Evolutionary conservation across 2,329 filamentous ascomycete genomes (phyloP), one percentile per base, ranked within the genome.

Genomic region (Beauveria scarabaeidicola): DNA sequence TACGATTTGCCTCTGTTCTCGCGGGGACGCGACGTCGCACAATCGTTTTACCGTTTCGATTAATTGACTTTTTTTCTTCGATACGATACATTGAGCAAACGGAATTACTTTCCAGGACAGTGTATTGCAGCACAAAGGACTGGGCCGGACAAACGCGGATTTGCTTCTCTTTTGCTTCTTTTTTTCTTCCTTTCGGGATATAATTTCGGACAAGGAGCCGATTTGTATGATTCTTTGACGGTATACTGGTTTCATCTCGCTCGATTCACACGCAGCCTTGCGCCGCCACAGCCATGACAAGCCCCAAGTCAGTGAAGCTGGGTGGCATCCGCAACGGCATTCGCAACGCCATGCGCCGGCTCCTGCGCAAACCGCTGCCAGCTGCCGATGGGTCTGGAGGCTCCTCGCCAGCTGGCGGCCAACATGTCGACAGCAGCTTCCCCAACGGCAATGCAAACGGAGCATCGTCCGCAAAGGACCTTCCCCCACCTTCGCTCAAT

Each of bases 221-320:
- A 25, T 29, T 21, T 36, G 51, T 15, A 19, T n/a, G 13, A 29
- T 41, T 25, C 17, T 7, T 51, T 51, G 17, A 8, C 40, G n/a
- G 15, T 41, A 48, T 48, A n/a, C 23, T 52, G 27, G 8, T 27
- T 29, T 47, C 17, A n/a, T 54, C 38, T 23, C 19, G 15, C 43
- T 43, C 21, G 15, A 5, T 43, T 13, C 2, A 41, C 43, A 23
- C 43, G 40, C 41, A 43, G 15, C 44, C 15, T 19, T 57, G 36
- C 36, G 53, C 44, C 38, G 56, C 53, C 15, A 29, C n/a, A 50
- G 19, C n/a, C 17, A 70, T 71, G 65, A 60, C 67, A 46, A 64
- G 68, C 50, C 57, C 70, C 55, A 71, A 69, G 62, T 68, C 66
- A 51, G 57, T 70, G 9, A 64, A 69, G 47, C 65, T 71, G 64